A percentile compares a stretch with the other conserved stretches of the same genome.
Conservation (phyloP, 1,284 basidiomycete genomes). For the Cryptococcus wingfieldii region DNA sequence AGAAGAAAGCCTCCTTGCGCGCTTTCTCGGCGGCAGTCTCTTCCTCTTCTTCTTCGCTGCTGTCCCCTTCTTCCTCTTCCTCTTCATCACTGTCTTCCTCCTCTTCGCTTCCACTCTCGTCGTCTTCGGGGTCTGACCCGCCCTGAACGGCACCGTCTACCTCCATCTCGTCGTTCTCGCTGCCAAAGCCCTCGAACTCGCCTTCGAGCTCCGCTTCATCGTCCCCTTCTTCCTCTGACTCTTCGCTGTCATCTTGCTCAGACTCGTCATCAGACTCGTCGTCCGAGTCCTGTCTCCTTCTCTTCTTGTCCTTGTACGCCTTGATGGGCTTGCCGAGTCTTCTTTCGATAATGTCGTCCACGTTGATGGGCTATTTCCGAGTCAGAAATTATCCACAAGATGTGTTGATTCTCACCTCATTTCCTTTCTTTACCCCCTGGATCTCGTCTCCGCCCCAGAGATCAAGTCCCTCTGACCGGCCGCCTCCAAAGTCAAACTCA, state of each 20-base stretch:
- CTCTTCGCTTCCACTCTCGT: conserved; percentile 38
- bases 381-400: conserved; percentile 3
- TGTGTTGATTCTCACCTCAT: conserved; percentile 55
- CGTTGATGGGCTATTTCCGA: conserved; percentile 60
- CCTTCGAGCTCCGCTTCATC: conserved; percentile 30
- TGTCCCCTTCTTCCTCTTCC: conserved; percentile 39
- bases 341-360: conserved; percentile 85
- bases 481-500: conserved; percentile 68
- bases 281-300: conserved; percentile 45
- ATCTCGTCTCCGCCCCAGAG: conserved; percentile 43
- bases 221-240: conserved; percentile 25
- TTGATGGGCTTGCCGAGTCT: conserved; percentile 52
- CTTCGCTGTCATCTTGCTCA: conserved; percentile 19
- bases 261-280: conserved; percentile 29
- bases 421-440: conserved; percentile 51
- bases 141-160: conserved; percentile 37
- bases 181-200: conserved; percentile 23
- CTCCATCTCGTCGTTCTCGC: conserved; percentile 28
- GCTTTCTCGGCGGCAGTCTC: conserved; percentile 66
- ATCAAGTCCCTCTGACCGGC: conserved; percentile 26
- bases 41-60: conserved; percentile 53
- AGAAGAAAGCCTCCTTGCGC: conserved; percentile 81
- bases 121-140: conserved; percentile 37
- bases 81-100: conserved; percentile 46
- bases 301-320: conserved; percentile 58